Base-by-base conservation (phyloP, 768 basidiomycete genomes). In the Astraeus odoratus region DNA sequence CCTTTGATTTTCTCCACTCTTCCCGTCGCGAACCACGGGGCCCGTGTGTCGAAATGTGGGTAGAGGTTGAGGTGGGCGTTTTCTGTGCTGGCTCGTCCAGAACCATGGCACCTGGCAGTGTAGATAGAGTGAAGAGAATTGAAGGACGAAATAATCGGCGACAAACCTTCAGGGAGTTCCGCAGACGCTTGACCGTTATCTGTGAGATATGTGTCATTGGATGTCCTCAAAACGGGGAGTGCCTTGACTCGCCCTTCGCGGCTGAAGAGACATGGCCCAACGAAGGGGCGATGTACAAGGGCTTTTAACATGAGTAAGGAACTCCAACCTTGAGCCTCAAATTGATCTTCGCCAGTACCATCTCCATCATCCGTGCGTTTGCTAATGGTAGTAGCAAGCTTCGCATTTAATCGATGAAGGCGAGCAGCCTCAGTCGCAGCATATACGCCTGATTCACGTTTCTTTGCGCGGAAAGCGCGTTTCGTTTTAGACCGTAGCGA, bases 401-500 rank as follows among this genome's bases (percentile, higher is more conserved):
- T 90, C 44, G 74, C 52, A 56, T 82, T 80, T 33, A 91, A 73
- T 48, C 89, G 76, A 49, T 83, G 65, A 27, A 91, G 68, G 30
- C 89, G 81, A 31, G 83, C 87, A 16, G 88, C 86, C 50, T 86
- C 82, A 8, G 77, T 71, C 1, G 75, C 88, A 38, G 88, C 87
- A 56, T 86, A 91, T 43, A 85, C 75, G 43, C 86, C 82, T 35
- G 67, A 63, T 57, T 81, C 76, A 48, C 88, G 80, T 64, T 91
- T 91, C 55, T 84, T 82, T 12, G 80, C 71, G 53, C 88, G 83
- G 64, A 78, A 86, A 12, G 76, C 67, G 24, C 89, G 83, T 60
- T 91, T 92, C 39, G 76, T 73, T 67, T 92, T 92, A 6, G 86
- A 87, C 57, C 89, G 72, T 31, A 78, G 74, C 35, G 86, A 89